These are phyloP conservation scores for Clonostachys rosea DNA, from an alignment of 2,329 filamentous ascomycete genomes.

Conservation along the genomic window DNA sequence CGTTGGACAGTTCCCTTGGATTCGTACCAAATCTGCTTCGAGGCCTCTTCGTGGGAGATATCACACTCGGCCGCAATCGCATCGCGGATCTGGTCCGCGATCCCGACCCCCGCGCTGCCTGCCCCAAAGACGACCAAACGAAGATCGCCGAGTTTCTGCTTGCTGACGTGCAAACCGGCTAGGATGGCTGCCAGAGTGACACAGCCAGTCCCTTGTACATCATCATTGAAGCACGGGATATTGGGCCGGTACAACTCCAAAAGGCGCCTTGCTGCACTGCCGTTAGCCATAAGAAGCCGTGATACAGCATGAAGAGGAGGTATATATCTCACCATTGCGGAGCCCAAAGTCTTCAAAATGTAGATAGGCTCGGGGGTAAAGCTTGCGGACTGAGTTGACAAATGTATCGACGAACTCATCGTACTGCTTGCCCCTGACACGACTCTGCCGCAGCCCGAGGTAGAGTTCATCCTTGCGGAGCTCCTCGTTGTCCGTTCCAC, in stretches of 20 bases:
- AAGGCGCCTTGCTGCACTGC: conserved; percentile 56
- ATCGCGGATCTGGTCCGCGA: conserved; percentile 79
- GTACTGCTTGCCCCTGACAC: conserved; percentile 68
- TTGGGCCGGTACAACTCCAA: conserved; percentile 70
- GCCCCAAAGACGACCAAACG: conserved; percentile 74
- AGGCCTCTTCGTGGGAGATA: conserved; percentile 68
- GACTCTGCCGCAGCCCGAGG: conserved; percentile 64
- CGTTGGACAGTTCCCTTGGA: neutral
- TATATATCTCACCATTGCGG: conserved; percentile 47
- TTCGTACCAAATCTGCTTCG: conserved; percentile 70
- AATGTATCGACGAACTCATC: conserved; percentile 75
- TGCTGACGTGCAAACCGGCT: conserved; percentile 66
- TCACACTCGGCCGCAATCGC: conserved; percentile 67
- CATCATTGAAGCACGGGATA: conserved; percentile 86
- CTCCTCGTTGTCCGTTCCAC: conserved; percentile 76
- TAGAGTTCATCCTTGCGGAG: conserved; percentile 75
- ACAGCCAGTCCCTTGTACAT: conserved; percentile 84
- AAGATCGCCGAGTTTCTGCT: conserved; percentile 62
- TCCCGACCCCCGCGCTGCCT: conserved; percentile 78
- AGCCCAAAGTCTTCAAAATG: conserved; percentile 90
- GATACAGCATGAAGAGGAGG: neutral
- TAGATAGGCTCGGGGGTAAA: conserved; percentile 76
- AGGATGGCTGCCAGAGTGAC: conserved; percentile 82
- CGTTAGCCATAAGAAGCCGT: neutral
- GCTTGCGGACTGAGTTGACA: conserved; percentile 59